Percentiles rank a stretch among this genome's conserved stretches.
Conservation (phyloP, 305 asterid species). For the Lippia alba region DNA sequence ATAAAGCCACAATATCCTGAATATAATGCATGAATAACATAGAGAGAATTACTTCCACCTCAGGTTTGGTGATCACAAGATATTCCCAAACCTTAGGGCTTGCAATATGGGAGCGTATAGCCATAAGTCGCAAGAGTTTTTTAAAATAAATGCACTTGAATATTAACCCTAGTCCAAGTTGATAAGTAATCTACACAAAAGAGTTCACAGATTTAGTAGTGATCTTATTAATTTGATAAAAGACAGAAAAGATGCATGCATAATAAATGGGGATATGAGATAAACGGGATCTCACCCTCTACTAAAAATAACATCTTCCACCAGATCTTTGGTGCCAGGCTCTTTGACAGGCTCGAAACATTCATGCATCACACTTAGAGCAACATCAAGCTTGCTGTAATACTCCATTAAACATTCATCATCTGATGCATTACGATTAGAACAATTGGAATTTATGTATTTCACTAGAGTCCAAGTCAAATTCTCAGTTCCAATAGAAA, state of each 20-base stretch:
- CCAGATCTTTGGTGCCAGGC: constrained; percentile 65
- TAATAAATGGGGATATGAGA: constrained; percentile 13
- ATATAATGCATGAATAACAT: background rate
- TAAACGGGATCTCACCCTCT: constrained; percentile 57
- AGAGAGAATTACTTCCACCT: no score
- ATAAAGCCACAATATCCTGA: background rate
- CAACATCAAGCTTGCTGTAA: constrained; percentile 72
- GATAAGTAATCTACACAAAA: background rate
- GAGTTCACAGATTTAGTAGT: background rate
- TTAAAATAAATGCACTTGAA: constrained; percentile 14
- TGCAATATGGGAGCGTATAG: background rate
- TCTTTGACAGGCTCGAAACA: constrained; percentile 82
- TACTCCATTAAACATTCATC: constrained; percentile 49
- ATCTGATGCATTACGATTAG: constrained; percentile 38
- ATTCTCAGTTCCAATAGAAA: constrained; percentile 59
- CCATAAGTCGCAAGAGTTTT: background rate
- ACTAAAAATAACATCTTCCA: constrained; percentile 78
- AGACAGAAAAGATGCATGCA: background rate
- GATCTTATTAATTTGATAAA: constrained; percentile 7
- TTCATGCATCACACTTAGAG: constrained; percentile 85
- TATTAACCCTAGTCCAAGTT: background rate
- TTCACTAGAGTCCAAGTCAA: constrained; percentile 81
- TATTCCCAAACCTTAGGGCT: no score
- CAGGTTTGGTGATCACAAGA: no score
- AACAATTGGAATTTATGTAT: constrained; percentile 45